Percentiles rank a stretch among this genome's conserved stretches.
Evolutionary conservation across 768 basidiomycete species (phyloP).

Genomic region (Daedalea quercina): DNA sequence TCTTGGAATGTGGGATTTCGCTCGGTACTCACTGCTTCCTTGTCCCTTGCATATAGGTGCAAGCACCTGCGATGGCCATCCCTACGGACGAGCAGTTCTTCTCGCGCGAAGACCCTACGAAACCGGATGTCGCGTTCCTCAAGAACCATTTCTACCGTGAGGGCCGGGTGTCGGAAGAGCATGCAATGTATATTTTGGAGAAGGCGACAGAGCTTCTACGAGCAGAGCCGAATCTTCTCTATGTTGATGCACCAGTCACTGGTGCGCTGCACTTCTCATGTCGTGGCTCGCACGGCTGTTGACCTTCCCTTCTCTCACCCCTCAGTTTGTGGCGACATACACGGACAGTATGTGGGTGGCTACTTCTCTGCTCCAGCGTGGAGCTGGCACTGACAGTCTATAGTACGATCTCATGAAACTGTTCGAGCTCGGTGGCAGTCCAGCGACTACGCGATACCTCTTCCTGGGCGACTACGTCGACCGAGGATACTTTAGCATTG

Average conservation of each 20-base stretch:
- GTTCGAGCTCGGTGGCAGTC: conserved; percentile 72
- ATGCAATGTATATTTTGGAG: conserved; percentile 90
- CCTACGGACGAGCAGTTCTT: conserved; percentile 96
- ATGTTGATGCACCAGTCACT: conserved; percentile 96
- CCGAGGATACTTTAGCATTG: conserved; percentile 70
- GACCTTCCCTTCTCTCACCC: conserved; percentile 3
- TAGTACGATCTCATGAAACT: conserved; percentile 78
- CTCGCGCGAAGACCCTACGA: conserved; percentile 73
- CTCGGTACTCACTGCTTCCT: not conserved
- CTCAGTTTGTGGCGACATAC: conserved; percentile 84
- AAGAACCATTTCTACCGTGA: conserved; percentile 99
- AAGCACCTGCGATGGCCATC: conserved; percentile 91
- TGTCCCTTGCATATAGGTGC: conserved; percentile 51
- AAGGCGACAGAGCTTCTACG: conserved; percentile 80
- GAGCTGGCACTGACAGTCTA: conserved; percentile 3
- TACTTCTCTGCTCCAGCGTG: not conserved
- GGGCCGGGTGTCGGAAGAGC: conserved; percentile 88
- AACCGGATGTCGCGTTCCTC: conserved; percentile 92
- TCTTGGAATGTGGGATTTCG: not conserved
- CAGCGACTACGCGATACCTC: conserved; percentile 65
- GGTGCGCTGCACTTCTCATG: conserved; percentile 40
- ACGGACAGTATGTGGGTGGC: conserved; percentile 91
- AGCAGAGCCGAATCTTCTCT: conserved; percentile 82
- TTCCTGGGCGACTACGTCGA: conserved; percentile 76
- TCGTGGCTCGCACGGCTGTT: conserved; percentile 16